A percentile compares a stretch with the other conserved stretches of the same genome.
Evolutionary conservation across 2,329 filamentous ascomycete genomes (phyloP).

Genomic region (Colletotrichum sp.): DNA sequence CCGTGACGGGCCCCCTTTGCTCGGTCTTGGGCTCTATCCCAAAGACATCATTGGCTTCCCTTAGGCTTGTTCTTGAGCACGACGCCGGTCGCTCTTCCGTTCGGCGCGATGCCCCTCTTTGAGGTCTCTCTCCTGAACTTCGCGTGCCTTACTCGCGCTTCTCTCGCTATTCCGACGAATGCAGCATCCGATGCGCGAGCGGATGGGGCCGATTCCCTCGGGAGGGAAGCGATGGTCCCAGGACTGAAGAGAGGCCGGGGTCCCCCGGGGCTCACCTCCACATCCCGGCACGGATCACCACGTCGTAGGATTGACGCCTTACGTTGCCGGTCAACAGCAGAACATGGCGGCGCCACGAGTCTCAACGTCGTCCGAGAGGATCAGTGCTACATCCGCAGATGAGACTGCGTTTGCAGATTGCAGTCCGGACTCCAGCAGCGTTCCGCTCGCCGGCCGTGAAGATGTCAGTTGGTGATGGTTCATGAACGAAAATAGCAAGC

Average conservation of each 20-base stretch:
- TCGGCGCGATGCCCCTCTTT: not conserved
- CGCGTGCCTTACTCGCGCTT: not conserved
- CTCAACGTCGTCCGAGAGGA: not conserved
- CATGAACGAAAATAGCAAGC: not conserved
- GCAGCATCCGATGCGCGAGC: not conserved
- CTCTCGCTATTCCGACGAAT: constrained; percentile 10
- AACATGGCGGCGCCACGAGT: constrained; percentile 15
- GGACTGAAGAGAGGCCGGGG: not conserved
- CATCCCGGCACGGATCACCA: constrained; percentile 6
- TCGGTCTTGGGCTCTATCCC: not conserved
- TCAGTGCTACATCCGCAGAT: not conserved
- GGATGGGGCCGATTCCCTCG: not conserved
- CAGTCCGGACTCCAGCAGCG: not conserved
- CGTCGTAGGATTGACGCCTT: not conserved
- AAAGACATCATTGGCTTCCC: not conserved
- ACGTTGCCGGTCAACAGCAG: constrained; percentile 5
- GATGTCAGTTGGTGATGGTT: not conserved
- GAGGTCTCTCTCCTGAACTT: not conserved
- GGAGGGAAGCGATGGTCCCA: not conserved
- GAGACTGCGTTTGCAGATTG: not conserved
- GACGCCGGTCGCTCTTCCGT: not conserved
- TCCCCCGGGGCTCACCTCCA: not conserved
- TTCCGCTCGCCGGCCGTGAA: not conserved
- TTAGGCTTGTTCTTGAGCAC: not conserved
- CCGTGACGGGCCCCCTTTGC: not conserved